Conservation (phyloP, 164 flowering plant species). For the Nymphaea thermarum region DNA sequence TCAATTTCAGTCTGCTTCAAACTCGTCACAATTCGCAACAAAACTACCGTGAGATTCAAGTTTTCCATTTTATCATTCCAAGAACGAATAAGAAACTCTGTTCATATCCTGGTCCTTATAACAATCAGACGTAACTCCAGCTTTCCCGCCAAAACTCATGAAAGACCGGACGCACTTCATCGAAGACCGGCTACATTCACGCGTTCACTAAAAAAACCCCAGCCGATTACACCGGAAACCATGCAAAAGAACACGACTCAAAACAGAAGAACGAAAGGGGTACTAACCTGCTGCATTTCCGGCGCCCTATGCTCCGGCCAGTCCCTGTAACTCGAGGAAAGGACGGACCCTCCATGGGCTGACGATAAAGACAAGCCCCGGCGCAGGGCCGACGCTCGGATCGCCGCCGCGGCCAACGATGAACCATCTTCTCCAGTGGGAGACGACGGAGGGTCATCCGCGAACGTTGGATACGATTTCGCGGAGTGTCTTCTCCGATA, state of each 20-base stretch:
- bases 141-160: neutral
- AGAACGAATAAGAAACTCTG: too few species aligned
- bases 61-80: too few species aligned
- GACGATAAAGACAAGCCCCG: conserved; percentile 51
- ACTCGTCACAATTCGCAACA: too few species aligned
- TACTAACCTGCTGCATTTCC: conserved; percentile 8
- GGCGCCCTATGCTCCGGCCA: conserved; percentile 18
- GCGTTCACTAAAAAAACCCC: neutral
- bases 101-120: too few species aligned
- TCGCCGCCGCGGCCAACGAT: conserved; percentile 84
- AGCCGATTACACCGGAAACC: neutral
- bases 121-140: too few species aligned
- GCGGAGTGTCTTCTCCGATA: conserved; percentile 38
- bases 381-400: conserved; percentile 64
- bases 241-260: neutral
- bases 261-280: neutral
- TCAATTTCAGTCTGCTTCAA: too few species aligned
- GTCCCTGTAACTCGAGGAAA: conserved; percentile 14
- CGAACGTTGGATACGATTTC: conserved; percentile 20
- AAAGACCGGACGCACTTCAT: neutral
- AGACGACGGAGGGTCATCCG: conserved; percentile 8
- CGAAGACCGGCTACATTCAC: neutral
- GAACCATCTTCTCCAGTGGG: conserved; percentile 11
- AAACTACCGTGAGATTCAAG: too few species aligned
- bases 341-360: conserved; percentile 35